Evolutionary conservation across 2,329 filamentous ascomycete species (phyloP), one percentile per base, ranked within the genome.

Genomic region (Pyricularia grisea): DNA sequence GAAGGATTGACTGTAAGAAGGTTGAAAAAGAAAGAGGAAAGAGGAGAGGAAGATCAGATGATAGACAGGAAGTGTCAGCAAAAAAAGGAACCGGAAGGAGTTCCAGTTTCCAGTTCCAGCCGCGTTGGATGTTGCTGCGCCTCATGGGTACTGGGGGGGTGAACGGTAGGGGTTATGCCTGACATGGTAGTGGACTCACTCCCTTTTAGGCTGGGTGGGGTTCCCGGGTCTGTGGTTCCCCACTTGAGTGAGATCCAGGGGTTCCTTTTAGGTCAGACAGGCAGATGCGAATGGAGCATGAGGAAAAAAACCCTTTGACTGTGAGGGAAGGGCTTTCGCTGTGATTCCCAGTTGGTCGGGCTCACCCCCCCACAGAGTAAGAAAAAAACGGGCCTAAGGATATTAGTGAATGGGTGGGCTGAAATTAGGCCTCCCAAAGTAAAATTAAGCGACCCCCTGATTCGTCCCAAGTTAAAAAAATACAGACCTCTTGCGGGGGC

Each of bases 41-140:
- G 63, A 65, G 63, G 63, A 65, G 31, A 42, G 20, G 14, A 30
- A 65, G 27, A 65, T 31, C 30, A 30, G 30, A 30, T 27, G 30
- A 33, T 9, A 23, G 63, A 23, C 27, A 69, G 36, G 30, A 36
- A 68, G 50, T 58, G 67, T 67, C 66, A 65, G 67, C 58, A n/a
- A 65, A 69, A 68, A 36, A 67, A 67, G 36, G 64, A 67, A 67
- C 60, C 66, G 60, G 25, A 25, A 61, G 65, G 65, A 60, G 66
- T 66, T 64, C 27, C 20, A 14, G 31, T 42, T 20, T 20, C 12
- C 17, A n/a, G 31, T 23, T 42, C 20, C 65, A 33, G 65, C 65
- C 65, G 65, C 42, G 42, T 50, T 50, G 42, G 42, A 50, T 50
- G n/a, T 2, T n/a, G 42, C 42, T 50, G 42, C 42, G 42, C 42